Evolutionary conservation across 2,329 filamentous ascomycete species (phyloP).

Genomic region (Chalara sp.): DNA sequence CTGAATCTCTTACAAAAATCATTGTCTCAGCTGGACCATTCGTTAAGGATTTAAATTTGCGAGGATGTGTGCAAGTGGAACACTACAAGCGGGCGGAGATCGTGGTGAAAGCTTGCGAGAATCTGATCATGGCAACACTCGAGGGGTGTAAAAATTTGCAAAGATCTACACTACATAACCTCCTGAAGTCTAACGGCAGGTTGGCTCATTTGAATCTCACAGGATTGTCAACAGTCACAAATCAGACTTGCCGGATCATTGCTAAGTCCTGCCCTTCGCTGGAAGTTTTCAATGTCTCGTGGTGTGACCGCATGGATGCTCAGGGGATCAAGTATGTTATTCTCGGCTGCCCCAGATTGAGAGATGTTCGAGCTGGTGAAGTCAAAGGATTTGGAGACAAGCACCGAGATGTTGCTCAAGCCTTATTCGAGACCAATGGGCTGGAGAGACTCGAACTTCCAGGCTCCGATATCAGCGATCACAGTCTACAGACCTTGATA

Average conservation of each 20-base stretch:
- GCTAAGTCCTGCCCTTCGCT: constrained; percentile 73
- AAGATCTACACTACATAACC: constrained; percentile 67
- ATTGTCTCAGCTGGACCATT: constrained; percentile 84
- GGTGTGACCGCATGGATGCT: constrained; percentile 83
- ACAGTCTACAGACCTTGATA: constrained; percentile 65
- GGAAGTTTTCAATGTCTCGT: constrained; percentile 84
- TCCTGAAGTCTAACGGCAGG: constrained; percentile 66
- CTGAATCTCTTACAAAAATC: constrained; percentile 75
- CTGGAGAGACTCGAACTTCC: constrained; percentile 78
- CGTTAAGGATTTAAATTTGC: constrained; percentile 80
- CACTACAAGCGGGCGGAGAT: constrained; percentile 72
- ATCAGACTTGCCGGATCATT: constrained; percentile 80
- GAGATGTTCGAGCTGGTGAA: constrained; percentile 76
- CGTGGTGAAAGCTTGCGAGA: constrained; percentile 77
- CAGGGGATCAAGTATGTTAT: constrained; percentile 68
- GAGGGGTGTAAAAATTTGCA: constrained; percentile 86
- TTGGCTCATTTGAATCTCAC: constrained; percentile 83
- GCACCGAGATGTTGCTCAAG: constrained; percentile 55
- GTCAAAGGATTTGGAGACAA: constrained; percentile 71
- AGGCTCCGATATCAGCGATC: constrained; percentile 69
- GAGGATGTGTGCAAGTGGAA: constrained; percentile 84
- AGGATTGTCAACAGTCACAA: constrained; percentile 72
- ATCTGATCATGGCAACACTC: constrained; percentile 79
- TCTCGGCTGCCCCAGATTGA: constrained; percentile 63
- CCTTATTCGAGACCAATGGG: constrained; percentile 73